These are phyloP conservation scores for Phlegmacium glaucopus DNA, from an alignment of 768 basidiomycete species.

Conservation along the genomic window DNA sequence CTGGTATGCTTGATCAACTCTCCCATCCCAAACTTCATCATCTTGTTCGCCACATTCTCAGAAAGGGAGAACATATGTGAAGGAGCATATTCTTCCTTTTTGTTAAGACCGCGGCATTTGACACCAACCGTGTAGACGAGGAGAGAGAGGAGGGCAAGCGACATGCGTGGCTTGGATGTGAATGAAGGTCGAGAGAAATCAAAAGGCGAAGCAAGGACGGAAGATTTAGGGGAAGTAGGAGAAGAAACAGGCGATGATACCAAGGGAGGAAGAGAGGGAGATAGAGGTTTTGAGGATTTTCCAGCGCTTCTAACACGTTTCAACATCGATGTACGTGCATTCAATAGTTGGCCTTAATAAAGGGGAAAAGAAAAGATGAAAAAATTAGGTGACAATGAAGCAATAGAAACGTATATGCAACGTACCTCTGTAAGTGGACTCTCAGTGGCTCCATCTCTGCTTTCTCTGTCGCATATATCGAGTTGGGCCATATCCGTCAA, in stretches of 20 bases:
- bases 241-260: constrained; percentile 1
- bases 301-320: constrained; percentile 15
- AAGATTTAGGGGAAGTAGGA: constrained; percentile 2
- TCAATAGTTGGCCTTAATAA: constrained; percentile 25
- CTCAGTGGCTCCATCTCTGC: constrained; percentile 19
- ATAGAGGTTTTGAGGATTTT: constrained; percentile 5
- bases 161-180: constrained; percentile 65
- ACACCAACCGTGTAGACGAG: constrained; percentile 96
- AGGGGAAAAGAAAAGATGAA: not conserved
- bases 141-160: constrained; percentile 65
- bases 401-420: not conserved
- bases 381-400: not conserved
- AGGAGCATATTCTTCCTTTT: constrained; percentile 79
- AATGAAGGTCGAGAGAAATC: constrained; percentile 7
- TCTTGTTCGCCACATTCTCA: constrained; percentile 77
- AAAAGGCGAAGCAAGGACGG: constrained; percentile 1
- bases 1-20: constrained; percentile 91
- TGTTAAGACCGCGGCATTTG: constrained; percentile 90
- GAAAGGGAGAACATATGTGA: constrained; percentile 93
- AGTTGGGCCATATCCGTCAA: constrained; percentile 19
- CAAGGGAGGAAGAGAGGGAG: constrained; percentile 1
- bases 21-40: constrained; percentile 58
- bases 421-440: constrained; percentile 29
- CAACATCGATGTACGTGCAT: constrained; percentile 30
- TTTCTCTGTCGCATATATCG: constrained; percentile 3